phyloP scores from a whole-genome alignment of 371 early-diverging fungal species.

The Lichtheimia ornata region DNA sequence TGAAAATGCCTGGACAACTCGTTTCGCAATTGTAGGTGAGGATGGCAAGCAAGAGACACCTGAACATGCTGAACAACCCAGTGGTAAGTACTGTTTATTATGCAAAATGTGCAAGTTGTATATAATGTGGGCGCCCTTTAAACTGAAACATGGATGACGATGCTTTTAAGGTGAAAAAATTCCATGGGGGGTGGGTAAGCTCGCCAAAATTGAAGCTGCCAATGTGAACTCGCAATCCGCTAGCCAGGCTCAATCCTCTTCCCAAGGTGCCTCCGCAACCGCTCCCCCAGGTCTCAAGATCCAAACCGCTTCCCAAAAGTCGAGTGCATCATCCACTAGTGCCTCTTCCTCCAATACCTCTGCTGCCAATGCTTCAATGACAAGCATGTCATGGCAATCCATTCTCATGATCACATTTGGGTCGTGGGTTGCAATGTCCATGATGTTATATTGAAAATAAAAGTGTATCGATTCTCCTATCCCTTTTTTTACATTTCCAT shows the following conservation, averaged over 20 bases:
- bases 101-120: neutral
- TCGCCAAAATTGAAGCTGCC: slow-evolving; percentile 6
- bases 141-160: no score
- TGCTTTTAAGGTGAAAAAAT: slow-evolving; percentile 33
- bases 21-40: slow-evolving; percentile 32
- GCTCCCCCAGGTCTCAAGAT: no score
- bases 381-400: no score
- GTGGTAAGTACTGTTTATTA: slow-evolving; percentile 22
- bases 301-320: no score
- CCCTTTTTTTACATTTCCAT: slow-evolving; percentile 47
- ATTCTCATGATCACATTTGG: neutral
- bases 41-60: slow-evolving; percentile 30
- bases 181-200: slow-evolving; percentile 49
- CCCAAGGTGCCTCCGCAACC: no score
- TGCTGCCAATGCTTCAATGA: no score
- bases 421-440: neutral
- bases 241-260: no score
- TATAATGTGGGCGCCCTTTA: no score
- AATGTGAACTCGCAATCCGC: no score
- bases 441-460: neutral
- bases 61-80: slow-evolving; percentile 32
- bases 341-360: no score
- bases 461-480: slow-evolving; percentile 2
- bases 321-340: no score
- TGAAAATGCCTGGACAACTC: slow-evolving; percentile 41